Evolutionary conservation across 805 yeast species (phyloP).

Genomic region (Wickerhamomyces sydowiorum): DNA sequence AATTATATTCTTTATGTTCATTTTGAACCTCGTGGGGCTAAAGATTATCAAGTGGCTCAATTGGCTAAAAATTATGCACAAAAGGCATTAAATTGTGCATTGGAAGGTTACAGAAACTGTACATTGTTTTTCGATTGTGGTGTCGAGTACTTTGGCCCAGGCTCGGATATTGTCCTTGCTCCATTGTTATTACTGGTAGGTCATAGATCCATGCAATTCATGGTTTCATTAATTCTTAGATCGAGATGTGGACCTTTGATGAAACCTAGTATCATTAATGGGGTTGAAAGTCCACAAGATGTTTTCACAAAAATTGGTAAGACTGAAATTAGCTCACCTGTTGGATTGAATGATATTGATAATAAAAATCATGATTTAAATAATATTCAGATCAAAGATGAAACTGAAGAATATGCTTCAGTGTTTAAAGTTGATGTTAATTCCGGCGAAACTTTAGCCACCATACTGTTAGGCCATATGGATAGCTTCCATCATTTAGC

Average conservation of each 20-base stretch:
- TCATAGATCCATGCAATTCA: slow-evolving; percentile 51
- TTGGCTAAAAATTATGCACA: slow-evolving; percentile 36
- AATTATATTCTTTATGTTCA: slow-evolving; percentile 44
- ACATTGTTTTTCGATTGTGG: slow-evolving; percentile 34
- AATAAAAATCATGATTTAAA: slow-evolving; percentile 19
- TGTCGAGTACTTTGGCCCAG: slow-evolving; percentile 27
- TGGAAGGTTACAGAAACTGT: slow-evolving; percentile 38
- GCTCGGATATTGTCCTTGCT: slow-evolving; percentile 40
- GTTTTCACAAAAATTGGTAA: slow-evolving; percentile 1
- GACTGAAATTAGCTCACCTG: slow-evolving; percentile 13
- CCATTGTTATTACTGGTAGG: slow-evolving; percentile 48
- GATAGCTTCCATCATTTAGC: slow-evolving; percentile 34
- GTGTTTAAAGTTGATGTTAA: slow-evolving; percentile 29
- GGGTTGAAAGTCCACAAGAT: not conserved
- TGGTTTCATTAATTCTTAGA: slow-evolving; percentile 49
- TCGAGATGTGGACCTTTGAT: slow-evolving; percentile 38
- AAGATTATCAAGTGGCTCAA: slow-evolving; percentile 26
- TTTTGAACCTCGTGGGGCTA: slow-evolving; percentile 36
- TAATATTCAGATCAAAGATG: slow-evolving; percentile 16
- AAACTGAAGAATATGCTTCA: slow-evolving; percentile 18
- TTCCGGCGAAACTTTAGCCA: slow-evolving; percentile 31
- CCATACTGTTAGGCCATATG: slow-evolving; percentile 33
- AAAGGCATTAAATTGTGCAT: slow-evolving; percentile 34
- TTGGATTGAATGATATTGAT: slow-evolving; percentile 10
- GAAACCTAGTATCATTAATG: slow-evolving; percentile 12